Conservation (phyloP, 345 rosid species). For the Populus pruinosa region DNA sequence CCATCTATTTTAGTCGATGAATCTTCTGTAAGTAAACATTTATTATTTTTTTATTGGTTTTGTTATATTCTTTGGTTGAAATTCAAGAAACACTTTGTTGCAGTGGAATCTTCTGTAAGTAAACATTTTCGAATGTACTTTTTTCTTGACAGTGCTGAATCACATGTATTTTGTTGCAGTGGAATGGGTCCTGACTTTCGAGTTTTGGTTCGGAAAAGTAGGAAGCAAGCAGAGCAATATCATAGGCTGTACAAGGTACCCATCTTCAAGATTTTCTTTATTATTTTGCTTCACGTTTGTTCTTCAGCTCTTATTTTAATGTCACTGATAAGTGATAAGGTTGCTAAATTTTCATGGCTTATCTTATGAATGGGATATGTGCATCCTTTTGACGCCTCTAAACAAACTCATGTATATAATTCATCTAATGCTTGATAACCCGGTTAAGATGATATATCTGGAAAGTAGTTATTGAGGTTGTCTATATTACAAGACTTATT, state of each 20-base stretch:
- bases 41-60: not conserved
- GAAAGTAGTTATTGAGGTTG: not conserved
- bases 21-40: slow-evolving; percentile 58
- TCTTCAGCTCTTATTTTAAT: not conserved
- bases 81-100: not conserved
- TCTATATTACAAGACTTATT: not conserved
- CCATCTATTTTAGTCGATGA: slow-evolving; percentile 95
- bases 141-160: not conserved
- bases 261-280: not conserved
- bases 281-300: not conserved
- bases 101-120: no score
- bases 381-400: not conserved
- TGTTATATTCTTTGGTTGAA: not conserved
- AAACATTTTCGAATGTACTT: not conserved
- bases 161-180: slow-evolving; percentile 38
- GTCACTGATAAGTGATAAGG: not conserved
- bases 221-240: slow-evolving; percentile 93
- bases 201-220: slow-evolving; percentile 91
- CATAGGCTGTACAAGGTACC: slow-evolving; percentile 71
- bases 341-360: not conserved
- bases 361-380: not conserved
- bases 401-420: not conserved
- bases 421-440: not conserved
- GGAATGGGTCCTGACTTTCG: slow-evolving; percentile 98
- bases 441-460: not conserved